phyloP scores from a whole-genome alignment of 371 early-diverging fungal species.

The Capillidium rhysosporum region DNA sequence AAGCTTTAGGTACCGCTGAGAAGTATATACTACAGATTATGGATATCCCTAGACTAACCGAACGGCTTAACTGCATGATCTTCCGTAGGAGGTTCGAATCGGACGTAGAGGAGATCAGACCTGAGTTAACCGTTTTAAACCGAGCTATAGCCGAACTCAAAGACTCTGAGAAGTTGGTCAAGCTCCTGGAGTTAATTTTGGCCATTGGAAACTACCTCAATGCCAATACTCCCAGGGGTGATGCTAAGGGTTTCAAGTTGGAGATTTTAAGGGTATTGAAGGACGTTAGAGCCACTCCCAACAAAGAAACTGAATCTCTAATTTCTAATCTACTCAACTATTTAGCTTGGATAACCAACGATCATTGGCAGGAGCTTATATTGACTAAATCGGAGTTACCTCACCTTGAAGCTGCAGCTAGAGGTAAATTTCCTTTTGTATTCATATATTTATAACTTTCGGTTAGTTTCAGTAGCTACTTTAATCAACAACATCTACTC shows the following conservation, averaged over 20 bases:
- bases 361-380: slow-evolving; percentile 29
- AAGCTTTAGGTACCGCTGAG: slow-evolving; percentile 11
- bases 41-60: slow-evolving; percentile 43
- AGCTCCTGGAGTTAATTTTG: slow-evolving; percentile 25
- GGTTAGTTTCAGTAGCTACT: slow-evolving; percentile 32
- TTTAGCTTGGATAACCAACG: slow-evolving; percentile 35
- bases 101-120: slow-evolving; percentile 42
- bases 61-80: slow-evolving; percentile 49
- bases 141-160: slow-evolving; percentile 8
- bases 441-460: not conserved
- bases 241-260: slow-evolving; percentile 58
- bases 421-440: slow-evolving; percentile 17
- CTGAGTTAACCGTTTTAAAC: slow-evolving; percentile 12
- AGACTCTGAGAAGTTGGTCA: slow-evolving; percentile 5
- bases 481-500: slow-evolving; percentile 35
- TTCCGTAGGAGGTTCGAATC: slow-evolving; percentile 44
- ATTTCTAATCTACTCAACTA: slow-evolving; percentile 56
- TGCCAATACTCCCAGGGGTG: slow-evolving; percentile 52
- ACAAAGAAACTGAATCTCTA: slow-evolving; percentile 19
- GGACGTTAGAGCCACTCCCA: slow-evolving; percentile 40
- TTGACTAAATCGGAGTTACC: slow-evolving; percentile 43
- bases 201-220: slow-evolving; percentile 69
- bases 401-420: slow-evolving; percentile 42
- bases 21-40: slow-evolving; percentile 19
- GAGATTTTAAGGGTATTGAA: slow-evolving; percentile 38